Evolutionary conservation across 768 basidiomycete species (phyloP).

Genomic region (Xerocomellus chrysenteron): DNA sequence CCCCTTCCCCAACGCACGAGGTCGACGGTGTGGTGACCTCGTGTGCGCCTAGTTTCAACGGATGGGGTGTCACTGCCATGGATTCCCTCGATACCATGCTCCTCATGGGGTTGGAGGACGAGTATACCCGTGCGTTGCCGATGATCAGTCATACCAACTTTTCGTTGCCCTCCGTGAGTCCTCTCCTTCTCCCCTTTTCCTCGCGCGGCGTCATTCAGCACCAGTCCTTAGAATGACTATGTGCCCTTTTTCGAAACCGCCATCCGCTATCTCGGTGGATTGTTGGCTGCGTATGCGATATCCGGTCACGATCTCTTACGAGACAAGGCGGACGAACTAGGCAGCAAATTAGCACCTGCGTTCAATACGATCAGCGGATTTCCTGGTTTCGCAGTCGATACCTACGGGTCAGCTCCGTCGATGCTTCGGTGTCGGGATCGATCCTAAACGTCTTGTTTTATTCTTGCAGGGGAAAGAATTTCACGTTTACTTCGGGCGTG

Average conservation of each 20-base stretch:
- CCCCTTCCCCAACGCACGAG: too few species aligned
- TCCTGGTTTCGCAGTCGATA: conserved; percentile 68
- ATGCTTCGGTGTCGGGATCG: not conserved
- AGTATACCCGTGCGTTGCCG: conserved; percentile 63
- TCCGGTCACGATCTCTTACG: conserved; percentile 64
- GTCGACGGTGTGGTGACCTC: not conserved
- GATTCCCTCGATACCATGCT: conserved; percentile 87
- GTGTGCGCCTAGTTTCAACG: conserved; percentile 57
- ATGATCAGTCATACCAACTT: conserved; percentile 51
- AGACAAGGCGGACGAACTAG: conserved; percentile 74
- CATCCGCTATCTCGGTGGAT: conserved; percentile 86
- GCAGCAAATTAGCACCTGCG: conserved; percentile 59
- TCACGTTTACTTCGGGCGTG: conserved; percentile 30
- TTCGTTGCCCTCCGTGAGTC: conserved; percentile 40
- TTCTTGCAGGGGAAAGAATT: not conserved
- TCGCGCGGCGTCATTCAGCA: not conserved
- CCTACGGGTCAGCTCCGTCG: conserved; percentile 44
- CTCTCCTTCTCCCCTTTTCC: not conserved
- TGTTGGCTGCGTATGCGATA: conserved; percentile 80
- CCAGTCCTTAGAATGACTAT: conserved; percentile 25
- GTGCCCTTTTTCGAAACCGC: conserved; percentile 78
- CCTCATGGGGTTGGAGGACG: conserved; percentile 71
- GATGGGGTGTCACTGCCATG: conserved; percentile 73
- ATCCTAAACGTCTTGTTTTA: not conserved
- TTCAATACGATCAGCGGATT: conserved; percentile 72